These are phyloP conservation scores for Candida stauntonica DNA, from an alignment of 805 yeast species.

Conservation along the genomic window DNA sequence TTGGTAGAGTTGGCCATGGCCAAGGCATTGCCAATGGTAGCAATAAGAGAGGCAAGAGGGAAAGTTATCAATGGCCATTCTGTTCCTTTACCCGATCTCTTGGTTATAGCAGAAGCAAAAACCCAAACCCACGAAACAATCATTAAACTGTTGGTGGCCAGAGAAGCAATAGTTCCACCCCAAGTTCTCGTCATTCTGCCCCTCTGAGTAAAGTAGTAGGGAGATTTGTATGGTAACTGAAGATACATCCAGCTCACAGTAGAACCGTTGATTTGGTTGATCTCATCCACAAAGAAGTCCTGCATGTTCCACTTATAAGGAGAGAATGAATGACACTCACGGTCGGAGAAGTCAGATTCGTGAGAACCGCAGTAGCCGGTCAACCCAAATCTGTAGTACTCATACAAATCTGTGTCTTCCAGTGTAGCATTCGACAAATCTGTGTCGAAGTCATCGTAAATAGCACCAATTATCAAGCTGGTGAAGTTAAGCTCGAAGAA, in stretches of 20 bases:
- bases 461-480: neutral
- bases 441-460: neutral
- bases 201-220: neutral
- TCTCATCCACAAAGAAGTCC: slow-evolving; percentile 3
- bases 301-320: slow-evolving; percentile 2
- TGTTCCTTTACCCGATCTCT: neutral
- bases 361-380: slow-evolving; percentile 1
- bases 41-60: neutral
- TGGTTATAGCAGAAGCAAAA: neutral
- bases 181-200: neutral
- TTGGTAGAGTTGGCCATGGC: neutral
- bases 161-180: neutral
- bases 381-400: slow-evolving; percentile 4
- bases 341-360: neutral
- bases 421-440: neutral
- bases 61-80: neutral
- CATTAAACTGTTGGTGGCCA: neutral
- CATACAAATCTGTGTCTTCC: neutral
- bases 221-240: neutral
- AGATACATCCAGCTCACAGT: neutral
- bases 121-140: neutral
- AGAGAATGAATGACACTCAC: neutral
- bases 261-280: neutral
- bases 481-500: neutral
- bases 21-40: neutral